phyloP scores from a whole-genome alignment of 768 basidiomycete genomes.

The Boletus subcaerulescens region DNA sequence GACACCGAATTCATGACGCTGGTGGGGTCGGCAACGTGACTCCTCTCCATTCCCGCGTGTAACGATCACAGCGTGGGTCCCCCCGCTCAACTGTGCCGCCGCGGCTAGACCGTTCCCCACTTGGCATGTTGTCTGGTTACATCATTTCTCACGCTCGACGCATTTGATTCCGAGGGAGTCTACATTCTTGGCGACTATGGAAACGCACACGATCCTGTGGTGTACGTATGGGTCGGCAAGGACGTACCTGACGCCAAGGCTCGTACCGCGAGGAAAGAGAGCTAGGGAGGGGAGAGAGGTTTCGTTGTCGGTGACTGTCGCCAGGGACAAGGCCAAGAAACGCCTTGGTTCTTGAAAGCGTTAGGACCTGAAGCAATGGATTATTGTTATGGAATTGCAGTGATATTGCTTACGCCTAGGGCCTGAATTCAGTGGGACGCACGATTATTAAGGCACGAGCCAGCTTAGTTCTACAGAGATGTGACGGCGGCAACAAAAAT shows the following conservation, averaged over 20 bases:
- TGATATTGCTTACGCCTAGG: no score
- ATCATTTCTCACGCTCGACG: conserved; percentile 21
- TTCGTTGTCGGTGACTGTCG: no score
- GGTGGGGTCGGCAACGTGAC: conserved; percentile 37
- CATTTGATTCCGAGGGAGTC: conserved; percentile 47
- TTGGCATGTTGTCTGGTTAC: conserved; percentile 37
- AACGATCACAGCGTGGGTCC: conserved; percentile 2
- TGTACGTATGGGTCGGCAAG: conserved; percentile 59
- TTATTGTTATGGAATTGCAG: no score
- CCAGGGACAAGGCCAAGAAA: conserved; percentile 11
- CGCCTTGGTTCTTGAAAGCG: no score
- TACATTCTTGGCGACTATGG: conserved; percentile 50
- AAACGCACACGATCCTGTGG: conserved; percentile 32
- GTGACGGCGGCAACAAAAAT: no score
- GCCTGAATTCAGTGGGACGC: no score
- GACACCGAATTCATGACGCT: conserved; percentile 42
- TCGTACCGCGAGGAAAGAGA: conserved; percentile 36
- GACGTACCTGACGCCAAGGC: conserved; percentile 43
- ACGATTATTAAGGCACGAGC: no score
- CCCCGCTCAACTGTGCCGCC: conserved; percentile 35
- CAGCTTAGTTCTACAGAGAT: no score
- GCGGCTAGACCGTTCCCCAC: conserved; percentile 46
- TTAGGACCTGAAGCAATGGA: no score
- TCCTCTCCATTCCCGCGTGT: conserved; percentile 7
- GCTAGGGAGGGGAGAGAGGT: no score